These are phyloP conservation scores for Zizania palustris DNA, from an alignment of 202 grass and related monocot species.

Conservation along the genomic window DNA sequence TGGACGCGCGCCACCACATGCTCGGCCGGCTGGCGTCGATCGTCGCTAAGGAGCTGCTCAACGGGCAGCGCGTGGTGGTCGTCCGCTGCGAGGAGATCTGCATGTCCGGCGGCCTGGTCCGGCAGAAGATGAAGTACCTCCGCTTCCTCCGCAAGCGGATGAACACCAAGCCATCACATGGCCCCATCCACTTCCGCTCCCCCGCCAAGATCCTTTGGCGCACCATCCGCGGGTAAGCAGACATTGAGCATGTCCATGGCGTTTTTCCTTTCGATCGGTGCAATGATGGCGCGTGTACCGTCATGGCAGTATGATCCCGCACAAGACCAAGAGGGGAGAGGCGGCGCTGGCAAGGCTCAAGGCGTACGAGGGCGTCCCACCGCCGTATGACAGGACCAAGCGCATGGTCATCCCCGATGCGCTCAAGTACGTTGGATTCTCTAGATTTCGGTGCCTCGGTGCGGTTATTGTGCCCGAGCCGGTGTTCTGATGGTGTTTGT, in stretches of 20 bases:
- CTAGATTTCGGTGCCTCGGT: background rate
- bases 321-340: slow-evolving; percentile 92
- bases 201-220: slow-evolving; percentile 97
- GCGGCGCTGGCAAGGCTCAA: slow-evolving; percentile 79
- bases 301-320: slow-evolving; percentile 79
- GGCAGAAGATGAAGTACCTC: slow-evolving; percentile 99
- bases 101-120: slow-evolving; percentile 88
- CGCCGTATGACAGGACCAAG: slow-evolving; percentile 88
- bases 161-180: slow-evolving; percentile 99
- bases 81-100: slow-evolving; percentile 99
- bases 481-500: background rate
- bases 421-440: slow-evolving; percentile 60
- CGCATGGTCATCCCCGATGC: slow-evolving; percentile 87
- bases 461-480: background rate
- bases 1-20: slow-evolving; percentile 96
- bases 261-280: background rate
- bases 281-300: background rate
- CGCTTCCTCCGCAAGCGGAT: slow-evolving; percentile 97
- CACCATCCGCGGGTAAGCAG: slow-evolving; percentile 75
- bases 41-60: slow-evolving; percentile 93
- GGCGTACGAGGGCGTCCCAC: slow-evolving; percentile 83
- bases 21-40: slow-evolving; percentile 83
- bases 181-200: slow-evolving; percentile 95
- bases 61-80: slow-evolving; percentile 92
- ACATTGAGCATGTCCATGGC: background rate